Evolutionary conservation across 192 early-diverging fungal species (phyloP), one percentile per base, ranked within the genome.

Genomic region (Backusella psychrophila): DNA sequence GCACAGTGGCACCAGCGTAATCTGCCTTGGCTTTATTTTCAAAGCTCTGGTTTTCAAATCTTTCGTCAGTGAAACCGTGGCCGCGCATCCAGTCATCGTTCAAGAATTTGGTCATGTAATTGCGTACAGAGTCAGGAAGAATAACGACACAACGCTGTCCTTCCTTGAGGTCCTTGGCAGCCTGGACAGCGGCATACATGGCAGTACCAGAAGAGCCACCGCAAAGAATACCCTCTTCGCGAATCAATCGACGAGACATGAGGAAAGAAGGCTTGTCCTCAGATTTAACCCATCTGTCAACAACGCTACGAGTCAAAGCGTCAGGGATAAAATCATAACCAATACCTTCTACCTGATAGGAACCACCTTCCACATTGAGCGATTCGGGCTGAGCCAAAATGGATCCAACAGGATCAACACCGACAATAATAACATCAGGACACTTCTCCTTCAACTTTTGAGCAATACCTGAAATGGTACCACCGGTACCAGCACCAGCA

Each of bases 41-140:
- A 69, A 83, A 86, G 70, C 90, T 91, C 75, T 90, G 91, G 65
- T 87, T 85, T 69, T 87, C 86, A 72, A 92, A 89, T 70, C 84
- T 82, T 21, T 90, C 88, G 81, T 99, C 97, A 49, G 93, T 88
- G 88, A 96, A 99, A 53, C 94, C 95, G 82, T 91, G 90, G 69
- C 81, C 80, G 73, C 90, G 89, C 97, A 99, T 98, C 98, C 97
- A 99, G 46, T 93, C 94, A 82, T 98, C 98, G 84, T 94, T 96
- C 81, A 99, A 91, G 86, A 97, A 97, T 84, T 99, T 99, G 79
- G 96, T 95, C 97, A 99, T 99, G 90, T 99, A 99, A 89, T 99
- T 99, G 72, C 97, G 90, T 73, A 98, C 96, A 14, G 97, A 97
- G 85, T 99, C 98, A 38, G 98, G 93, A 65, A 99, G 83, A n/a